These are phyloP conservation scores for Backusella circina DNA, from an alignment of 192 early-diverging fungal species.

Conservation along the genomic window DNA sequence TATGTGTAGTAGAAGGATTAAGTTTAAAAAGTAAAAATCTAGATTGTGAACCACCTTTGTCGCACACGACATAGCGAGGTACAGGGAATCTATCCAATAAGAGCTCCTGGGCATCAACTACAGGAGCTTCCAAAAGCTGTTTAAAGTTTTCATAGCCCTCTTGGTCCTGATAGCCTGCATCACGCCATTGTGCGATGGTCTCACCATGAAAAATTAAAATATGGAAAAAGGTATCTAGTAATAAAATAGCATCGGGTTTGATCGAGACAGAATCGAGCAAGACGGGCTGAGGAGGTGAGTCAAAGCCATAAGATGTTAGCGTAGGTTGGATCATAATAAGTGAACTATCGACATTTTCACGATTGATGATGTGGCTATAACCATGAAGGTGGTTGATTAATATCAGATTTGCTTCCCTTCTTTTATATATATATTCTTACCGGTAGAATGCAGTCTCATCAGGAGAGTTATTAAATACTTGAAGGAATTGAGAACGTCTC, in stretches of 20 bases:
- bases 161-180: constrained; percentile 94
- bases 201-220: constrained; percentile 99
- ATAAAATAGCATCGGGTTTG: constrained; percentile 86
- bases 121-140: constrained; percentile 86
- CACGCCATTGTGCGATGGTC: constrained; percentile 95
- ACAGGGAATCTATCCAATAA: constrained; percentile 95
- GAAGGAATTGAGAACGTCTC: constrained; percentile 93
- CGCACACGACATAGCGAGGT: constrained; percentile 96
- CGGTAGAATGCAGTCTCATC: constrained; percentile 95
- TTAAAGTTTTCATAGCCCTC: constrained; percentile 94
- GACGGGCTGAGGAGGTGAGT: constrained; percentile 84
- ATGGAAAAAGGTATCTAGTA: constrained; percentile 99
- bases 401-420: background rate
- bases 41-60: constrained; percentile 95
- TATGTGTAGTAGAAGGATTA: constrained; percentile 96
- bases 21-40: constrained; percentile 97
- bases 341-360: constrained; percentile 95
- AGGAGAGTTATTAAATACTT: constrained; percentile 98
- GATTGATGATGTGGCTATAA: constrained; percentile 85
- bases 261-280: constrained; percentile 97
- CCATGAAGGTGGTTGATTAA: background rate
- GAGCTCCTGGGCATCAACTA: constrained; percentile 86
- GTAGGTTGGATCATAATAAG: constrained; percentile 99
- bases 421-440: constrained; percentile 36
- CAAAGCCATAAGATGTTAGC: constrained; percentile 88